Base-by-base conservation (phyloP, 352 stramenopile genomes). In the Pythium dissimile region DNA sequence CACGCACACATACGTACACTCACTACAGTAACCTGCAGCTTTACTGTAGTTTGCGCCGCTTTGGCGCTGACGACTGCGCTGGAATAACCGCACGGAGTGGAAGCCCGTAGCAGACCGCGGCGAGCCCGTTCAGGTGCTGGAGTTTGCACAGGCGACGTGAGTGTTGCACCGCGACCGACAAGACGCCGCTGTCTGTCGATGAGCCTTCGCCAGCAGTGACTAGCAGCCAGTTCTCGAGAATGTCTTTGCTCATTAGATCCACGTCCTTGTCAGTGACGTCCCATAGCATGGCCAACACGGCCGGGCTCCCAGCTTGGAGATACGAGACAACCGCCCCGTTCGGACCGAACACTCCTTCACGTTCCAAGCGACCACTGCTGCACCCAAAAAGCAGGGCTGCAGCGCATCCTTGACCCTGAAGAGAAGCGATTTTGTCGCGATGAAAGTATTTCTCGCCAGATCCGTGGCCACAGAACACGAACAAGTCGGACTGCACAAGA, bases 221-320 rank as follows among this genome's bases (percentile, higher is more conserved):
- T 31, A 91, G 69, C 83, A 91, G 69, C 83, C 77, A 90, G 11
- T 79, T 66, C 30, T 71, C 53, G 2, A 95, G 54, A 23, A 95
- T 67, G 1, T 73, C 61, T 31, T 80, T 61, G 62, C 86, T 88
- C 31, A 96, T 62, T n/a, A 96, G 78, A 72, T 99, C 97, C 60
- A 99, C 98, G 71, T 99, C 97, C 53, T 88, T 83, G 68, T 99
- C 97, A 23, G 97, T 99, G 15, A 99, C 97, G 71, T 99, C 97
- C 97, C 97, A 99, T 12, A 99, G 78, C 85, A 99, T 99, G 15
- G 91, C 96, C 20, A 99, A 77, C n/a, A 99, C 96, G 5, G 86
- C 94, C 0, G 93, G 89, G 37, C 92, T 92, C 6, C 95, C 94
- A 30, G 89, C 88, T 21, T 73, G 71, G 15, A 99, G 68, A 68